These are phyloP conservation scores for Starmerella bombicola DNA, from an alignment of 805 yeast species.

Conservation along the genomic window DNA sequence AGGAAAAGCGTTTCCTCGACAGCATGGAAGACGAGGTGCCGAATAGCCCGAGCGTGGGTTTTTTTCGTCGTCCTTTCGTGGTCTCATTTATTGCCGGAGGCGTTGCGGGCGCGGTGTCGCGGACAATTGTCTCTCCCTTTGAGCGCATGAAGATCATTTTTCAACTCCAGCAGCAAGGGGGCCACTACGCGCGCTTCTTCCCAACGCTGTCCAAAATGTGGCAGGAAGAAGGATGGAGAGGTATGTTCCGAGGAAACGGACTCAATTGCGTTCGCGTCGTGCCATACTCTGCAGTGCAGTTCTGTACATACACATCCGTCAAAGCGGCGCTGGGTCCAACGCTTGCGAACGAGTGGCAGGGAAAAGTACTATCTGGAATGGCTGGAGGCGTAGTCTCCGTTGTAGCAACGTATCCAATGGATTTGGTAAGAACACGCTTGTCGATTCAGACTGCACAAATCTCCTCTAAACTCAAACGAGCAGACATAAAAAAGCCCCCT, in stretches of 20 bases:
- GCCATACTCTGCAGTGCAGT: constrained; percentile 92
- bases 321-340: constrained; percentile 35
- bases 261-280: constrained; percentile 79
- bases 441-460: constrained; percentile 75
- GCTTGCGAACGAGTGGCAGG: constrained; percentile 24
- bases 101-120: constrained; percentile 84
- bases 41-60: neutral
- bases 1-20: too few species aligned
- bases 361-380: constrained; percentile 53
- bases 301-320: constrained; percentile 58
- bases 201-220: constrained; percentile 68
- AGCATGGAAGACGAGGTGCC: too few species aligned
- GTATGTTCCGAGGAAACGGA: constrained; percentile 82
- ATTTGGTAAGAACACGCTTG: constrained; percentile 76
- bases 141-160: constrained; percentile 86
- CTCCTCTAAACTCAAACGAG: constrained; percentile 17
- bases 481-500: constrained; percentile 41
- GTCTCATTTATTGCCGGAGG: constrained; percentile 91
- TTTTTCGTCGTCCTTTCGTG: constrained; percentile 29
- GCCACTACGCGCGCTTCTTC: constrained; percentile 46
- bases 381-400: constrained; percentile 73
- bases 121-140: constrained; percentile 89
- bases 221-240: constrained; percentile 82
- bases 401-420: constrained; percentile 79
- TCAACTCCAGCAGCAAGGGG: constrained; percentile 63